Evolutionary conservation across 148 eudicot species (phyloP).

Genomic region (Silene conica): DNA sequence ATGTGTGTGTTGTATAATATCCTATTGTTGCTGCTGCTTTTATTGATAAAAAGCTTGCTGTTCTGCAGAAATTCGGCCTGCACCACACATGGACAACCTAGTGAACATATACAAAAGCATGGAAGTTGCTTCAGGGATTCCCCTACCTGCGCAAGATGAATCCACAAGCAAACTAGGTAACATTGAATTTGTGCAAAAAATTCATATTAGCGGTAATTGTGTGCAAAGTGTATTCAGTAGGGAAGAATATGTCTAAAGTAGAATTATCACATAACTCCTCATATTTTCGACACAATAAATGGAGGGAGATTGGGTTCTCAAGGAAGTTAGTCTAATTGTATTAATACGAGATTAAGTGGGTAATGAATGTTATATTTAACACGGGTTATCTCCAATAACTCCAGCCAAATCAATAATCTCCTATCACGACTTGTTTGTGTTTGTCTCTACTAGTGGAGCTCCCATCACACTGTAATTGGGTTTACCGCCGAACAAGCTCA

Average conservation of each 20-base stretch:
- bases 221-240: neutral
- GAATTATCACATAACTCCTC: neutral
- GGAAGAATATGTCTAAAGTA: neutral
- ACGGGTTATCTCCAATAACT: no score
- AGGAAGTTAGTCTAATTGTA: no score
- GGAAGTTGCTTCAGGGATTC: constrained; percentile 69
- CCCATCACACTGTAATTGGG: no score
- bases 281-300: neutral
- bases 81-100: constrained; percentile 95
- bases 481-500: no score
- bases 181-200: constrained; percentile 12
- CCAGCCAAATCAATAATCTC: no score
- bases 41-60: constrained; percentile 3
- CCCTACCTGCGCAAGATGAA: constrained; percentile 53
- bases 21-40: neutral
- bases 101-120: constrained; percentile 85
- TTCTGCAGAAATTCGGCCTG: constrained; percentile 77
- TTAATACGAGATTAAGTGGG: no score
- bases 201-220: neutral
- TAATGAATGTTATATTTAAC: no score
- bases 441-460: no score
- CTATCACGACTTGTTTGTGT: no score
- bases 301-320: no score
- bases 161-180: constrained; percentile 35
- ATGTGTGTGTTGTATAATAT: neutral